These are phyloP conservation scores for Naganishia antarctica DNA, from an alignment of 768 basidiomycete species.

Conservation along the genomic window DNA sequence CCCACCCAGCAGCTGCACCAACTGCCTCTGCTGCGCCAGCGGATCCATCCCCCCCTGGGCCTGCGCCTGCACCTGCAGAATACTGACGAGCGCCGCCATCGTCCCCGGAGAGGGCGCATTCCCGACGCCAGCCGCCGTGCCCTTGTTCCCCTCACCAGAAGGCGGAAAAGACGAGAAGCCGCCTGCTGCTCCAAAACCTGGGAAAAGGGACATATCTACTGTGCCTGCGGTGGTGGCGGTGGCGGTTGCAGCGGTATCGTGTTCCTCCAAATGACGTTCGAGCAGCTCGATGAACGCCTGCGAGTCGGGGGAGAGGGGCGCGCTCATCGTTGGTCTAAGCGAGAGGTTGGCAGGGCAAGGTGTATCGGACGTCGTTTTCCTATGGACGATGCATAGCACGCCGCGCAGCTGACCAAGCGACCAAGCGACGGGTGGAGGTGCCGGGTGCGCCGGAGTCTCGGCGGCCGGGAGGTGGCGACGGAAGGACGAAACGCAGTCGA, in stretches of 20 bases:
- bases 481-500: too few relatives aligned
- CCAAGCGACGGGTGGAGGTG: neutral
- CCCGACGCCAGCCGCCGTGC: too few relatives aligned
- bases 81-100: conserved; percentile 12
- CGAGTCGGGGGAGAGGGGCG: conserved; percentile 26
- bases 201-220: neutral
- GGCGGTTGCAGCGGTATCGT: neutral
- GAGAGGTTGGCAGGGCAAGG: neutral
- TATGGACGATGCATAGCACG: neutral
- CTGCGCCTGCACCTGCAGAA: conserved; percentile 10
- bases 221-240: neutral
- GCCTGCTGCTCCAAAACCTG: neutral
- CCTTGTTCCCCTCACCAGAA: too few relatives aligned
- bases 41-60: neutral
- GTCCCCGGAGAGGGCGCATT: neutral
- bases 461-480: too few relatives aligned
- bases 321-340: neutral
- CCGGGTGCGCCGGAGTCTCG: too few relatives aligned
- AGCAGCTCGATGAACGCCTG: conserved; percentile 27
- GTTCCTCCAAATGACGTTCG: conserved; percentile 22
- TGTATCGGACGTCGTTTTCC: too few relatives aligned
- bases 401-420: neutral
- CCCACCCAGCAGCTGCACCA: neutral
- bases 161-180: too few relatives aligned
- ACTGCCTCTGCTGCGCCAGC: neutral